Evolutionary conservation across 2,329 filamentous ascomycete species (phyloP).

Genomic region (Ambrosiella beaveri): DNA sequence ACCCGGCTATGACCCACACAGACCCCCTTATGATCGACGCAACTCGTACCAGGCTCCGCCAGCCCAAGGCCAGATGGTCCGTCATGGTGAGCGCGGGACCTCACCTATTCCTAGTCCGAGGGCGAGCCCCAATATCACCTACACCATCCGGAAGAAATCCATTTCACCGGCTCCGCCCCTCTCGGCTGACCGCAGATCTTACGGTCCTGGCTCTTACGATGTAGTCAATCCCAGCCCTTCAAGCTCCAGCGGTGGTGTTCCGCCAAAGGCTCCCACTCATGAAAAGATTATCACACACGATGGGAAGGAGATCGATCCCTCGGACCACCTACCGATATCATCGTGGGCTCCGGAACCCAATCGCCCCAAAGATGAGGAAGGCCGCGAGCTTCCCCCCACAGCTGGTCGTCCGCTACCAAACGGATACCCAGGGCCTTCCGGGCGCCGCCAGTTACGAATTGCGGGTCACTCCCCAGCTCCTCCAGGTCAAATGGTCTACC

Average conservation of each 20-base stretch:
- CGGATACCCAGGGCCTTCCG: conserved; percentile 20
- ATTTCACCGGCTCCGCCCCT: conserved; percentile 50
- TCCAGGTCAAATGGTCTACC: conserved; percentile 16
- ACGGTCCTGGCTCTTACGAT: conserved; percentile 61
- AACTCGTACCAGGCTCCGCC: conserved; percentile 3
- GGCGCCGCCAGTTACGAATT: conserved; percentile 33
- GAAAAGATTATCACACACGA: conserved; percentile 62
- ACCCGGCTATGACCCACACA: conserved; percentile 5
- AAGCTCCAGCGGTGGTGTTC: background rate
- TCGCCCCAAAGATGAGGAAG: conserved; percentile 21
- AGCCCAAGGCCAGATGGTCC: conserved; percentile 5
- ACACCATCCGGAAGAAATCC: conserved; percentile 51
- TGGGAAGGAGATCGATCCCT: conserved; percentile 62
- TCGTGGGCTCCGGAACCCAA: conserved; percentile 65
- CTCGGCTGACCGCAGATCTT: conserved; percentile 38
- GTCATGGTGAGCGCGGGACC: conserved; percentile 5
- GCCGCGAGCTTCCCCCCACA: conserved; percentile 19
- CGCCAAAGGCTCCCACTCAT: conserved; percentile 17
- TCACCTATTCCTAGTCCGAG: conserved; percentile 12
- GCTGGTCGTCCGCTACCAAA: conserved; percentile 26
- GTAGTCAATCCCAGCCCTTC: conserved; percentile 13
- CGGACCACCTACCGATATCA: conserved; percentile 61
- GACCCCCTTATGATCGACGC: conserved; percentile 1
- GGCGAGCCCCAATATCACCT: conserved; percentile 26
- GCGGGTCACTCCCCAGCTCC: conserved; percentile 28